phyloP scores from a whole-genome alignment of 2,329 filamentous ascomycete species.

The Neurospora crassa region DNA sequence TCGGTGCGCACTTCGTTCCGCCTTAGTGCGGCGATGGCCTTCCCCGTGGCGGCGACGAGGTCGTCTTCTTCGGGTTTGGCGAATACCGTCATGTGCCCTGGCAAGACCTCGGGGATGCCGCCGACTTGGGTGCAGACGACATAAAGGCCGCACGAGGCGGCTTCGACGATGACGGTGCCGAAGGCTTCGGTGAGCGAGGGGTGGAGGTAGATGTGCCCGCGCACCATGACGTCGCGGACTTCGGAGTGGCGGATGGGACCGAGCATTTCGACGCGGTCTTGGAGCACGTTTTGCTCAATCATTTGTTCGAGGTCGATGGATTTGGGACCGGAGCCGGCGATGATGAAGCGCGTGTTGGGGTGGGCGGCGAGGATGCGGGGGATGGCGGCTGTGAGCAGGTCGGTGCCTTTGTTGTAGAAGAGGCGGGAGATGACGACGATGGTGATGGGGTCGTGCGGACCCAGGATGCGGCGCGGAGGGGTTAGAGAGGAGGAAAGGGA shows the following conservation, averaged over 20 bases:
- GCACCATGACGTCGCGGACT: slow-evolving; percentile 93
- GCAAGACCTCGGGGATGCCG: slow-evolving; percentile 92
- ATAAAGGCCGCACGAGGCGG: slow-evolving; percentile 89
- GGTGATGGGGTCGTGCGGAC: slow-evolving; percentile 79
- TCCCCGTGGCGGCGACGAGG: slow-evolving; percentile 77
- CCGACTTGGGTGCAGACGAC: slow-evolving; percentile 95
- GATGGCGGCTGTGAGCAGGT: slow-evolving; percentile 91
- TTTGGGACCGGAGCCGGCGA: slow-evolving; percentile 91
- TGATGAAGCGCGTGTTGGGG: slow-evolving; percentile 91
- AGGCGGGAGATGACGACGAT: slow-evolving; percentile 96
- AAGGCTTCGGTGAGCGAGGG: slow-evolving; percentile 94
- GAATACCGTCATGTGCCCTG: slow-evolving; percentile 94
- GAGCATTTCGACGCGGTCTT: slow-evolving; percentile 87
- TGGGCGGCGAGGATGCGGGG: slow-evolving; percentile 83
- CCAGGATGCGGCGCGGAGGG: slow-evolving; percentile 57
- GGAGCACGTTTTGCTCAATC: slow-evolving; percentile 88
- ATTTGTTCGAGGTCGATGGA: slow-evolving; percentile 97
- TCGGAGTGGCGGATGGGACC: slow-evolving; percentile 92
- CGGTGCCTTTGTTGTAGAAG: slow-evolving; percentile 98
- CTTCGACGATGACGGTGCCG: slow-evolving; percentile 95
- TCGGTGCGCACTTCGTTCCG: slow-evolving; percentile 84
- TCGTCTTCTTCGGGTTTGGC: slow-evolving; percentile 96
- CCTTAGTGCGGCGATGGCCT: slow-evolving; percentile 77
- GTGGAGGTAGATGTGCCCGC: slow-evolving; percentile 92
- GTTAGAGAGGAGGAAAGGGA: slow-evolving; percentile 15